Evolutionary conservation across 768 basidiomycete species (phyloP).

Genomic region (Leccinum ochraceum): DNA sequence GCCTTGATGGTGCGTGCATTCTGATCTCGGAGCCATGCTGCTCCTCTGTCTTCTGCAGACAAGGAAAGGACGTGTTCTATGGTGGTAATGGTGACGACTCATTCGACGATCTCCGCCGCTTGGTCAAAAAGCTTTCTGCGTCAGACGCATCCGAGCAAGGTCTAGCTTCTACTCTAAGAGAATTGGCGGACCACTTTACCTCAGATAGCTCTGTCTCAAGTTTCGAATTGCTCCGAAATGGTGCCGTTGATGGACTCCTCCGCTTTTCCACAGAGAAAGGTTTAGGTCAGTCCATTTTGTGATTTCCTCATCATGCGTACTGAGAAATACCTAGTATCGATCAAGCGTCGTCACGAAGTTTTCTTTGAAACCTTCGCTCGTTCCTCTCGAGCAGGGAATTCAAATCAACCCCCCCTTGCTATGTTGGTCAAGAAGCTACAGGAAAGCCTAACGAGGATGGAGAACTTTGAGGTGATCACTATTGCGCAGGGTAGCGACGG

Average conservation of each 20-base stretch:
- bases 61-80: slow-evolving; percentile 41
- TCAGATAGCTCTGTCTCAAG: slow-evolving; percentile 84
- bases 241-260: slow-evolving; percentile 84
- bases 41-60: slow-evolving; percentile 65
- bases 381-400: slow-evolving; percentile 43
- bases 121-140: slow-evolving; percentile 66
- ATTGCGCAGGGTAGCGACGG: slow-evolving; percentile 83
- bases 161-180: slow-evolving; percentile 59
- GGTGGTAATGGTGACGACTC: slow-evolving; percentile 56
- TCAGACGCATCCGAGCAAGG: slow-evolving; percentile 61
- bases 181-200: slow-evolving; percentile 80
- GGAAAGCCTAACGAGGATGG: slow-evolving; percentile 93
- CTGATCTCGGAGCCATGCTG: slow-evolving; percentile 84
- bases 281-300: slow-evolving; percentile 16
- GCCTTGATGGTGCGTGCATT: slow-evolving; percentile 63
- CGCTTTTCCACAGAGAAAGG: slow-evolving; percentile 76
- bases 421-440: slow-evolving; percentile 94
- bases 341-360: slow-evolving; percentile 70
- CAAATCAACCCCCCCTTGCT: slow-evolving; percentile 60
- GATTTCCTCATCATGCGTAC: not conserved
- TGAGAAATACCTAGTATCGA: slow-evolving; percentile 48
- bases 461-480: slow-evolving; percentile 92
- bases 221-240: slow-evolving; percentile 94
- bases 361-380: slow-evolving; percentile 78
- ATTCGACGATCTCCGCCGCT: slow-evolving; percentile 58